Conservation (phyloP, 305 asterid species). For the Andrographis paniculata region DNA sequence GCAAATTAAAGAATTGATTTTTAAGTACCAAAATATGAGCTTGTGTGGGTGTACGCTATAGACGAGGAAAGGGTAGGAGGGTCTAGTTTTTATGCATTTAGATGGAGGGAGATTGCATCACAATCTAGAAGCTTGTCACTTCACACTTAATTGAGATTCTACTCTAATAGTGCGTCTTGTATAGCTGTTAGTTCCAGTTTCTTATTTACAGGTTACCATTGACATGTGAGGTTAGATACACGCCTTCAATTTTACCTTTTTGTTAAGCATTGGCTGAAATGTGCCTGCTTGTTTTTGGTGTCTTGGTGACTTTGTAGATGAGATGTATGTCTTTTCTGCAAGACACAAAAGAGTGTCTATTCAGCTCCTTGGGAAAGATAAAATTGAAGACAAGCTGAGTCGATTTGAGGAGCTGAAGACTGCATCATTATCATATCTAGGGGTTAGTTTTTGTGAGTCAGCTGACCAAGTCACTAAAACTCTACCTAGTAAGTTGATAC, state of each 20-base stretch:
- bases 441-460: conserved; percentile 65
- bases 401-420: conserved; percentile 77
- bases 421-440: conserved; percentile 65
- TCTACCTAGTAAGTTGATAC: conserved; percentile 57
- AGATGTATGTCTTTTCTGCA: conserved; percentile 98
- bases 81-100: too few species aligned
- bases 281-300: too few species aligned
- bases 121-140: too few species aligned
- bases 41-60: too few species aligned
- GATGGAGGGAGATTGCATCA: too few species aligned
- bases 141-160: too few species aligned
- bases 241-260: too few species aligned
- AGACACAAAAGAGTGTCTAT: conserved; percentile 73
- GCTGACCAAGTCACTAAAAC: conserved; percentile 36
- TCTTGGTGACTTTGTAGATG: conserved; percentile 57
- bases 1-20: too few species aligned
- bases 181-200: neutral
- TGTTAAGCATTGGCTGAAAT: conserved; percentile 13
- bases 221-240: too few species aligned
- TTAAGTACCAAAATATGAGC: too few species aligned
- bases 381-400: conserved; percentile 73
- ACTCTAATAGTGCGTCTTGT: too few species aligned
- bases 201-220: neutral
- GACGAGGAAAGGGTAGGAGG: too few species aligned
- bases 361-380: conserved; percentile 77